phyloP scores from a whole-genome alignment of 148 eudicot genomes.

The Rhododendron kiyosumense region DNA sequence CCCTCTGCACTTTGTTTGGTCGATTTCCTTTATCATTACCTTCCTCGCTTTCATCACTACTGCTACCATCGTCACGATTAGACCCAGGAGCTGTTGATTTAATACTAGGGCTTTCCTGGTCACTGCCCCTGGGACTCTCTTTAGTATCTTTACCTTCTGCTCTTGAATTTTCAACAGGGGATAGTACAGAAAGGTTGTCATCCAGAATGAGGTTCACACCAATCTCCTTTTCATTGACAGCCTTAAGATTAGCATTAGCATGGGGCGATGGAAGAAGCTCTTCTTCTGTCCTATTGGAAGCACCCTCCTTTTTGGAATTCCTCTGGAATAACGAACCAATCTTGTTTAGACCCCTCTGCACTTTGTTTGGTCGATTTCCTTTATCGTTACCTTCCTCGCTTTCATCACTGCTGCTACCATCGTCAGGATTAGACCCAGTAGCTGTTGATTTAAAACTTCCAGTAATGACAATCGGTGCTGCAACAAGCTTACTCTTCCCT shows the following conservation, averaged over 20 bases:
- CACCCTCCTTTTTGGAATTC: constrained; percentile 31
- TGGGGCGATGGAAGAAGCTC: constrained; percentile 35
- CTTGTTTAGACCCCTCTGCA: constrained; percentile 49
- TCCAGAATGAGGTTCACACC: constrained; percentile 53
- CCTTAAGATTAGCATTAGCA: constrained; percentile 46
- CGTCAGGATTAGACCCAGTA: constrained; percentile 25
- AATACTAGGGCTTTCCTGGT: constrained; percentile 31
- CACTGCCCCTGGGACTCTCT: constrained; percentile 35
- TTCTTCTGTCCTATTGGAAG: constrained; percentile 8
- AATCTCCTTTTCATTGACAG: constrained; percentile 35
- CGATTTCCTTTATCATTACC: constrained; percentile 22
- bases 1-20: constrained; percentile 36
- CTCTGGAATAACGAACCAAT: constrained; percentile 44
- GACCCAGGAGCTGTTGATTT: constrained; percentile 29
- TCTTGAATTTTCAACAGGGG: constrained; percentile 20
- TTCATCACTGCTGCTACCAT: constrained; percentile 42
- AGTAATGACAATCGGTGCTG: constrained; percentile 27
- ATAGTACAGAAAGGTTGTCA: constrained; percentile 23
- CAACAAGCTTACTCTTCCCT: constrained; percentile 45
- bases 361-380: constrained; percentile 21
- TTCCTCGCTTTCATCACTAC: constrained; percentile 39
- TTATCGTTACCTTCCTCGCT: constrained; percentile 33
- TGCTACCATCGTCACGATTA: constrained; percentile 34
- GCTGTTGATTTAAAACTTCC: constrained; percentile 33
- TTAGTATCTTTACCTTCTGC: constrained; percentile 10